These are phyloP conservation scores for Apiospora saccharicola DNA, from an alignment of 2,329 filamentous ascomycete genomes.

Conservation along the genomic window DNA sequence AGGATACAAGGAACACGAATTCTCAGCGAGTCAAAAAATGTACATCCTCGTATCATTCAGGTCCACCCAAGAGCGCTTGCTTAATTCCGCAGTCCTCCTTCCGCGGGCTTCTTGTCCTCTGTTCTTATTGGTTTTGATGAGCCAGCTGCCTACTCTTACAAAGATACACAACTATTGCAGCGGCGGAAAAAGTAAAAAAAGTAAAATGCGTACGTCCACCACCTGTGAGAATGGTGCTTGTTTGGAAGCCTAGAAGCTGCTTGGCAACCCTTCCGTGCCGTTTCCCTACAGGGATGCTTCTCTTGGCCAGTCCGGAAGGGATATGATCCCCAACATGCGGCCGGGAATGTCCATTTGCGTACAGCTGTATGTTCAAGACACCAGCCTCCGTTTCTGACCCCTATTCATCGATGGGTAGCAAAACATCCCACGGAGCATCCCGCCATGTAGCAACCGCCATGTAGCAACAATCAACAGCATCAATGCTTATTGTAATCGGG, in stretches of 20 bases:
- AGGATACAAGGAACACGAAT: no score
- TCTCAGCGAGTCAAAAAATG: not conserved
- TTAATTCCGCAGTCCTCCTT: not conserved
- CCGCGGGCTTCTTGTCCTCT: not conserved
- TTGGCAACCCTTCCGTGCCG: not conserved
- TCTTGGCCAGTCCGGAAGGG: not conserved
- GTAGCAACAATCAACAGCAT: not conserved
- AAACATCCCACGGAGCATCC: not conserved
- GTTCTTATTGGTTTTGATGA: constrained; percentile 14
- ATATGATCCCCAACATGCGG: not conserved
- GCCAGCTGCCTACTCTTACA: constrained; percentile 18
- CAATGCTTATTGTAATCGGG: not conserved
- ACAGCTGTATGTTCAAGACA: constrained; percentile 14
- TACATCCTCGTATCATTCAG: not conserved
- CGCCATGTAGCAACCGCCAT: no score
- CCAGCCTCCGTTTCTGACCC: not conserved
- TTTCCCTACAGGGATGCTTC: not conserved
- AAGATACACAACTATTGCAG: constrained; percentile 14
- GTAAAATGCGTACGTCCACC: not conserved
- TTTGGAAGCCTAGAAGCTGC: constrained; percentile 5
- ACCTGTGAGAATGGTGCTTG: not conserved
- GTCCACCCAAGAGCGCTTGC: constrained; percentile 12
- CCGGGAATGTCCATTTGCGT: not conserved
- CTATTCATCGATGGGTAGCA: not conserved
- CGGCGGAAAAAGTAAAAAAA: constrained; percentile 1